Base-by-base conservation (phyloP, 2,329 filamentous ascomycete species). In the Apiospora malaysiana region DNA sequence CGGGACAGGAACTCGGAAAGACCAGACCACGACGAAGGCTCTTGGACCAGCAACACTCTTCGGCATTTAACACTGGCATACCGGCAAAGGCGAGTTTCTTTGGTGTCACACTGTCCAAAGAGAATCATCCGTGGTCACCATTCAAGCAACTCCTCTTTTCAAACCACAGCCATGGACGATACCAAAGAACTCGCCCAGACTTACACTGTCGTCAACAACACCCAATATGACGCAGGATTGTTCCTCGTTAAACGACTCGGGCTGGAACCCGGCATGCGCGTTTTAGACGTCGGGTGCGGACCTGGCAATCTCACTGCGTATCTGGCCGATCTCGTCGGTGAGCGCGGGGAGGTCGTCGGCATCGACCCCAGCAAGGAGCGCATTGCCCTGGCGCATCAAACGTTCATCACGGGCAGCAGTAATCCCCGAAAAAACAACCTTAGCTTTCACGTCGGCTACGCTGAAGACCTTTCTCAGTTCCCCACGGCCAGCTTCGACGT, bases 331-430 rank as follows among this genome's bases (percentile, higher is more conserved):
- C 66, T 75, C 18, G 75, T 76, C 9, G 76, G 74, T 40, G 72
- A 73, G 7, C 7, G 66, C 2, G 73, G 73, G 32, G 59, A n/a
- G 1, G 73, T 75, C 40, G 71, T 72, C 42, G 79, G 78, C 65
- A 79, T 83, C 69, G 81, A 82, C 71, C 78, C 81, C 4, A 81
- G 78, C 74, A 76, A 77, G 66, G 76, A 77, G 72, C 77, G 78
- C 47, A 71, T 75, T 37, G 59, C 69, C 67, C 71, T 75, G 40
- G 73, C 73, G 12, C 40, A 43, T n/a, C 32, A 68, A 23, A 66
- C 70, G 27, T 68, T 46, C 8, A 25, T 21, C 27, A 23, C 71
- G 25, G 75, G 75, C 56, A 14, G 0, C n/a, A 42, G 40, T 9
- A 14, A 2, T 42, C 12, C 40, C 9, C 4, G 2, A 42, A 42